Evolutionary conservation across 2,329 filamentous ascomycete species (phyloP).

Genomic region (Gnomoniopsis sp.): DNA sequence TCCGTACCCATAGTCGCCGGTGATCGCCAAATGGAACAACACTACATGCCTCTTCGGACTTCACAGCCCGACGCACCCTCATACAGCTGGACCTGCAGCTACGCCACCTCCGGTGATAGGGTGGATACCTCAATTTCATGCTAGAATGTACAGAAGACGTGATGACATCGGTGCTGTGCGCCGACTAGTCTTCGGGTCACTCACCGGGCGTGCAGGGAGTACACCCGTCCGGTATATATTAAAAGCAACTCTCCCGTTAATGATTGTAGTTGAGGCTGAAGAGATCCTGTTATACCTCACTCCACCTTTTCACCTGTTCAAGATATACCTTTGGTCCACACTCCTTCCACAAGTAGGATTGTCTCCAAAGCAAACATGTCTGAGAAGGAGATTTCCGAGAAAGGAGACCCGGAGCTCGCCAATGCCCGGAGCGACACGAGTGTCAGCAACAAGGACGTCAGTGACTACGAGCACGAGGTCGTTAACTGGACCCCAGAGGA

Average conservation of each 20-base stretch:
- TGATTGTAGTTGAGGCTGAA: background rate
- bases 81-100: background rate
- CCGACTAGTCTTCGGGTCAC: background rate
- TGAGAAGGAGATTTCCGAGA: background rate
- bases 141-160: background rate
- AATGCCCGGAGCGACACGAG: conserved; percentile 4
- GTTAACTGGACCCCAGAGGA: conserved; percentile 14
- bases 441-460: conserved; percentile 1
- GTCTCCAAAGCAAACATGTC: background rate
- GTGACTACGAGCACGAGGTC: background rate
- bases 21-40: background rate
- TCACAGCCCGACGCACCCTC: background rate
- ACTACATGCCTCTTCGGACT: conserved; percentile 8
- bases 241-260: background rate
- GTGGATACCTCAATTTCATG: background rate
- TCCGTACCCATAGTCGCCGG: background rate
- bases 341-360: background rate
- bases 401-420: background rate
- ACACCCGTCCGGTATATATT: background rate
- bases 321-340: background rate
- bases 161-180: background rate
- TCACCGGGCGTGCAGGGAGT: background rate
- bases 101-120: conserved; percentile 4
- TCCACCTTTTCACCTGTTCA: background rate
- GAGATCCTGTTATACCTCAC: background rate